Base-by-base conservation (phyloP, 192 early-diverging fungal genomes). In the Coemansia sp. region DNA sequence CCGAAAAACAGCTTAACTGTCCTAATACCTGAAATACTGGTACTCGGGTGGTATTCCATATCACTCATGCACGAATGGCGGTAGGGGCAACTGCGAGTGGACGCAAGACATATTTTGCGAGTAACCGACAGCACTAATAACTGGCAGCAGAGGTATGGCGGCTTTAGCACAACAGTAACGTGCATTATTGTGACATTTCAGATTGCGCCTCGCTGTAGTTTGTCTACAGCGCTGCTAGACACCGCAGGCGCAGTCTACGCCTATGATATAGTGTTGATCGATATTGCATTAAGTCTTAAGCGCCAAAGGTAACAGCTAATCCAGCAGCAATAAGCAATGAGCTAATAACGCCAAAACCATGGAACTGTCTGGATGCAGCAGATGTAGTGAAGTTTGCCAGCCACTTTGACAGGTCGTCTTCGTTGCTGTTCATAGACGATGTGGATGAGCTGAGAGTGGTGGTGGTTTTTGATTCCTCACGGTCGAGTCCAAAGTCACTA, bases 401-500 rank as follows among this genome's bases (percentile, higher is more conserved):
- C 69, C 70, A 78, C 23, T 58, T 72, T 3, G 70, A 72, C 57
- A 78, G 22, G 36, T 72, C 70, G 37, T 72, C 64, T 1, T 42
- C 54, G 2, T 38, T 38, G 8, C n/a, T 25, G 9, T 15, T 36
- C 9, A 47, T n/a, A 22, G 54, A 15, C 2, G 52, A 36, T 25
- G 50, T 25, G 11, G 47, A 40, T 4, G 34, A 28, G 37, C 65
- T 60, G 40, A 19, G 40, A 7, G 26, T 37, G 12, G 62, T 59
- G 23, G 21, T 42, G 3, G 15, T 50, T 20, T 49, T 49, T 20
- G 15, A 49, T 28, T 48, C 61, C 11, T 44, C 19, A 20, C 67
- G 42, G 1, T 51, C 58, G 3, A 68, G 66, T 8, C 75, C 75
- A 72, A 78, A 78, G 70, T 69, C 72, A 59, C 66, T 59, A 23